A percentile compares a stretch with the other conserved stretches of the same genome.
phyloP scores from a whole-genome alignment of 805 yeast genomes.

The Zygoascus bituminiphila region DNA sequence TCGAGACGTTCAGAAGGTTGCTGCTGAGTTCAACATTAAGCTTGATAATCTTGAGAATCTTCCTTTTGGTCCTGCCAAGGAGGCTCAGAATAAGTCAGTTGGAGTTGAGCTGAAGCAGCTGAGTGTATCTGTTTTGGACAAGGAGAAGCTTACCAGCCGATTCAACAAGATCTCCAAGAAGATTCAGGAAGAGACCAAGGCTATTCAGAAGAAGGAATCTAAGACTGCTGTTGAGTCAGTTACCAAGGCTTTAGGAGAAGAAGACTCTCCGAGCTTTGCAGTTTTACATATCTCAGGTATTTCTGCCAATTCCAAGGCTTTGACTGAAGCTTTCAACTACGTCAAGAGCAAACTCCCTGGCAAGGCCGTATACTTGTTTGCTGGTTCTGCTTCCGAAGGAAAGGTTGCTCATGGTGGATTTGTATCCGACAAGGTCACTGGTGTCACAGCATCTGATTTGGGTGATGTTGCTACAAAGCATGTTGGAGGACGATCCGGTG shows the following conservation, averaged over 20 bases:
- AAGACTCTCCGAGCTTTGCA: slow-evolving; percentile 46
- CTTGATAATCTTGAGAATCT: slow-evolving; percentile 53
- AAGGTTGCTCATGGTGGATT: slow-evolving; percentile 96
- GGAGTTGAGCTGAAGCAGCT: slow-evolving; percentile 80
- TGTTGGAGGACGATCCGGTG: slow-evolving; percentile 98
- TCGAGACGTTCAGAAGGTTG: slow-evolving; percentile 78
- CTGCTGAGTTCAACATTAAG: slow-evolving; percentile 56
- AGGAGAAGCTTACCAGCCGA: slow-evolving; percentile 63
- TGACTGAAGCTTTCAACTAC: slow-evolving; percentile 82
- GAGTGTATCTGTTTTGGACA: slow-evolving; percentile 71
- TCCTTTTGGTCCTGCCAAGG: slow-evolving; percentile 70
- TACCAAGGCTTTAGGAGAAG: slow-evolving; percentile 54
- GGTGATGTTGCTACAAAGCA: slow-evolving; percentile 60
- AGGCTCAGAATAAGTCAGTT: slow-evolving; percentile 69
- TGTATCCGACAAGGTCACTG: slow-evolving; percentile 61
- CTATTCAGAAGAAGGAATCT: slow-evolving; percentile 79
- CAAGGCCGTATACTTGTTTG: slow-evolving; percentile 69
- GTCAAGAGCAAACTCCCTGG: slow-evolving; percentile 69
- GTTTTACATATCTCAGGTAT: slow-evolving; percentile 62
- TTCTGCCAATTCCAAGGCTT: slow-evolving; percentile 82
- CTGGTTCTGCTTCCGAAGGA: slow-evolving; percentile 42
- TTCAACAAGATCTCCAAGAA: slow-evolving; percentile 76
- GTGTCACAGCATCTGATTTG: slow-evolving; percentile 60
- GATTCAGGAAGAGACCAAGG: slow-evolving; percentile 80
- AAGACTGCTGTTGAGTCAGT: slow-evolving; percentile 76